Conservation (phyloP, 192 early-diverging fungal species). For the Coemansia sp. region DNA sequence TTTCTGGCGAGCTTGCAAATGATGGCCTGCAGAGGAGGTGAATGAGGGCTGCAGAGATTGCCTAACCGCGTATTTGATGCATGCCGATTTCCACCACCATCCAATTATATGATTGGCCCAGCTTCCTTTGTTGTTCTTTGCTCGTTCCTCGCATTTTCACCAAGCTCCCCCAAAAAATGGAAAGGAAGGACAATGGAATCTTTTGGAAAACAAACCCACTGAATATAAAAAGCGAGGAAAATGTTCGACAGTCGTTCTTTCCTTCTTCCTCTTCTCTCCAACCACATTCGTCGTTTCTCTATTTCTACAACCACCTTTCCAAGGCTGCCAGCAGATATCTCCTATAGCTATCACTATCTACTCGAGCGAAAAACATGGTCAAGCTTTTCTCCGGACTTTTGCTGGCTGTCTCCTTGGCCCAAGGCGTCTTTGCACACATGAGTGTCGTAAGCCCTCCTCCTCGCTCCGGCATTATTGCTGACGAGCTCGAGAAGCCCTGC, state of each 20-base stretch:
- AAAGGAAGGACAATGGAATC: not conserved
- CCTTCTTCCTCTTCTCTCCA: constrained; percentile 15
- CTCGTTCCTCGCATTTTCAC: not conserved
- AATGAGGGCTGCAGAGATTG: not conserved
- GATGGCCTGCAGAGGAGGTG: no score
- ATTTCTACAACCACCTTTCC: constrained; percentile 2
- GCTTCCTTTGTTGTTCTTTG: not conserved
- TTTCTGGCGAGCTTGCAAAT: no score
- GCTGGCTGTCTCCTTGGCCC: constrained; percentile 28
- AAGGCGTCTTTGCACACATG: constrained; percentile 46
- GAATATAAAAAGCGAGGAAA: not conserved
- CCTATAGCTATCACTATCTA: not conserved
- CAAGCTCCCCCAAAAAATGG: not conserved
- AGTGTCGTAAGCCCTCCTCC: constrained; percentile 35
- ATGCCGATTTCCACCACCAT: not conserved
- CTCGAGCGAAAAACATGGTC: constrained; percentile 24
- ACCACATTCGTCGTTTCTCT: constrained; percentile 1
- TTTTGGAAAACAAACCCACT: not conserved
- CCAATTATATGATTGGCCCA: not conserved
- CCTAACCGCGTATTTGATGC: not conserved
- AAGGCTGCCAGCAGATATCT: not conserved
- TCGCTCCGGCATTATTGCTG: constrained; percentile 34
- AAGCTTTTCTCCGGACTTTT: constrained; percentile 32
- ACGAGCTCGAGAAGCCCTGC: constrained; percentile 42
- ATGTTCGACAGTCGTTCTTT: constrained; percentile 33